Evolutionary conservation across 345 rosid genomes (phyloP).

Genomic region (Kernera saxatilis): DNA sequence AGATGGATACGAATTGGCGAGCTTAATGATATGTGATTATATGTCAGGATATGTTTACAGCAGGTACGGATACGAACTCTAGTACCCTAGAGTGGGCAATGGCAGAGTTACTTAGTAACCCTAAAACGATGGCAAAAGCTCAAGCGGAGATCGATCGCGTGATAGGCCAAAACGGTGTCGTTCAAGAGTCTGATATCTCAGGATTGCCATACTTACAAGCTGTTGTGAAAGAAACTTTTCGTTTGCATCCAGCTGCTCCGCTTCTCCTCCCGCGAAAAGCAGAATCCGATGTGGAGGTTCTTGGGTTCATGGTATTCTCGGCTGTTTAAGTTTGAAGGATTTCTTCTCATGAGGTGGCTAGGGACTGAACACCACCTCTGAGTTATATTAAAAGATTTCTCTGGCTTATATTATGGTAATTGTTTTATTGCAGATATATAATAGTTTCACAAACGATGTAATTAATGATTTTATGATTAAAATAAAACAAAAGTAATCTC

Average conservation of each 20-base stretch:
- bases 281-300: slow-evolving; percentile 16
- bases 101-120: slow-evolving; percentile 20
- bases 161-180: slow-evolving; percentile 18
- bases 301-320: slow-evolving; percentile 11
- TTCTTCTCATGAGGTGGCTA: neutral
- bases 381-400: too few species aligned
- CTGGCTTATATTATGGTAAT: too few species aligned
- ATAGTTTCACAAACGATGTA: too few species aligned
- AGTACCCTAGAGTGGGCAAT: slow-evolving; percentile 29
- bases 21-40: neutral
- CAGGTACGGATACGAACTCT: slow-evolving; percentile 40
- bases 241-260: slow-evolving; percentile 40
- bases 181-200: slow-evolving; percentile 27
- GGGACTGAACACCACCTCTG: too few species aligned
- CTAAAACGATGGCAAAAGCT: neutral
- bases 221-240: slow-evolving; percentile 31
- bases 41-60: slow-evolving; percentile 35
- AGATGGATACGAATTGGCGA: too few species aligned
- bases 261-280: slow-evolving; percentile 32
- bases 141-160: slow-evolving; percentile 13
- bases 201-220: slow-evolving; percentile 32
- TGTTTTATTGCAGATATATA: too few species aligned
- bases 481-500: neutral
- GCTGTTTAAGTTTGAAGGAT: neutral
- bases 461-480: neutral